These are phyloP conservation scores for Antonospora locustae DNA, from an alignment of 371 early-diverging fungal species.

Conservation along the genomic window DNA sequence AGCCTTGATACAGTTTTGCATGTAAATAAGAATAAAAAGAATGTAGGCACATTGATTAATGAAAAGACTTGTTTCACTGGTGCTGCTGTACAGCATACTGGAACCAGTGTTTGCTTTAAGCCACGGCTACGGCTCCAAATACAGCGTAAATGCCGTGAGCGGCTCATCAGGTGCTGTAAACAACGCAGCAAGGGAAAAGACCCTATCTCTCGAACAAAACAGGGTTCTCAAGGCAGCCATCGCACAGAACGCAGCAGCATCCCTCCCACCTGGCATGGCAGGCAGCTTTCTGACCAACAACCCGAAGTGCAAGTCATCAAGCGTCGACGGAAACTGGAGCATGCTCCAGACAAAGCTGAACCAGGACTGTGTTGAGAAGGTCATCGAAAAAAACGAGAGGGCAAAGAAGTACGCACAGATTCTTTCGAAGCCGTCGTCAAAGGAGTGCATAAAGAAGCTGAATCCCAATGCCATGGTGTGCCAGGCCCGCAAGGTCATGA, in stretches of 20 bases:
- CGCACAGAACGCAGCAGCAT: neutral
- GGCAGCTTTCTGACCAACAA: neutral
- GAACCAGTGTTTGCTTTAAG: too few species aligned
- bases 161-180: too few species aligned
- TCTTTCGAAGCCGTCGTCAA: conserved; percentile 13
- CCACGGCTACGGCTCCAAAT: too few species aligned
- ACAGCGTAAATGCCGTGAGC: too few species aligned
- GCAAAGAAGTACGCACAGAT: conserved; percentile 1
- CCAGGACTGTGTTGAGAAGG: conserved; percentile 3
- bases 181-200: too few species aligned
- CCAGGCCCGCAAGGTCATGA: conserved; percentile 11
- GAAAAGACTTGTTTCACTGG: too few species aligned
- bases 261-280: neutral
- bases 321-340: conserved; percentile 8
- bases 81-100: too few species aligned
- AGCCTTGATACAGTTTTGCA: too few species aligned
- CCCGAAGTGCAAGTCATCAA: neutral
- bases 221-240: conserved; percentile 4
- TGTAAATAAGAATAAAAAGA: too few species aligned
- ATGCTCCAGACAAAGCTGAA: neutral
- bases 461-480: conserved; percentile 18
- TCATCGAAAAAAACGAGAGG: too few species aligned
- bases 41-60: too few species aligned
- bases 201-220: too few species aligned
- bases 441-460: conserved; percentile 22